Percentiles rank a stretch among this genome's conserved stretches.
These are phyloP conservation scores for Ceratobasidium sp. DNA, from an alignment of 1,284 basidiomycete genomes.

Conservation along the genomic window DNA sequence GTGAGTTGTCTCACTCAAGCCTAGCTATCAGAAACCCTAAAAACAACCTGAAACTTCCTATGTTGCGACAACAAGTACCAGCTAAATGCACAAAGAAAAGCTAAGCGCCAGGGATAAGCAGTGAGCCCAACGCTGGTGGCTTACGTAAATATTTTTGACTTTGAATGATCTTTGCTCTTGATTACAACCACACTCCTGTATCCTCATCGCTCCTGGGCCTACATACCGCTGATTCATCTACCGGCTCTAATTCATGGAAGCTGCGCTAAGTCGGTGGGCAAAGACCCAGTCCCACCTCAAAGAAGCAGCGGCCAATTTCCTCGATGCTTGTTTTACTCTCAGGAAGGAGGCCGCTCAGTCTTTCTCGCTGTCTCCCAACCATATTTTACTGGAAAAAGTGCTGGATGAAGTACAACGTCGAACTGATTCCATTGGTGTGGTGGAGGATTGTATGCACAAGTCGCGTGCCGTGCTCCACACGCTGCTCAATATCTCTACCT, in stretches of 20 bases:
- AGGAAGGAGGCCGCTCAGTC: neutral
- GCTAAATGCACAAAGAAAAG: too few relatives aligned
- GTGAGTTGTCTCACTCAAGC: too few relatives aligned
- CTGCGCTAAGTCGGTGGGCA: neutral
- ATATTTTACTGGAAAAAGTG: neutral
- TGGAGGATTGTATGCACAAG: neutral
- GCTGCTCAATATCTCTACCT: conserved; percentile 9
- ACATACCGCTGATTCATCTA: too few relatives aligned
- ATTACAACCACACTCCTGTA: too few relatives aligned
- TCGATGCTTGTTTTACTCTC: neutral
- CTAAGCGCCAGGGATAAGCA: too few relatives aligned
- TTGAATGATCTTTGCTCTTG: too few relatives aligned
- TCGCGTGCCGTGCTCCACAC: neutral
- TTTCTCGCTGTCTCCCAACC: neutral
- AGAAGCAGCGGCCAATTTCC: neutral
- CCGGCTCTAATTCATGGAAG: neutral
- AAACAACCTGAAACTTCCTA: too few relatives aligned
- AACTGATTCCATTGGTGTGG: neutral
- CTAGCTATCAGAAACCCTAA: too few relatives aligned
- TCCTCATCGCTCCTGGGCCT: too few relatives aligned
- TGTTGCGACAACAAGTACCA: too few relatives aligned
- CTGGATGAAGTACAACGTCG: neutral
- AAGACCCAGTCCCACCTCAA: neutral
- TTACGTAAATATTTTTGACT: too few relatives aligned
- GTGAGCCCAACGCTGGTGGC: too few relatives aligned